Conservation (phyloP, 2,329 filamentous ascomycete genomes). For the Trichoderma semiorbis region DNA sequence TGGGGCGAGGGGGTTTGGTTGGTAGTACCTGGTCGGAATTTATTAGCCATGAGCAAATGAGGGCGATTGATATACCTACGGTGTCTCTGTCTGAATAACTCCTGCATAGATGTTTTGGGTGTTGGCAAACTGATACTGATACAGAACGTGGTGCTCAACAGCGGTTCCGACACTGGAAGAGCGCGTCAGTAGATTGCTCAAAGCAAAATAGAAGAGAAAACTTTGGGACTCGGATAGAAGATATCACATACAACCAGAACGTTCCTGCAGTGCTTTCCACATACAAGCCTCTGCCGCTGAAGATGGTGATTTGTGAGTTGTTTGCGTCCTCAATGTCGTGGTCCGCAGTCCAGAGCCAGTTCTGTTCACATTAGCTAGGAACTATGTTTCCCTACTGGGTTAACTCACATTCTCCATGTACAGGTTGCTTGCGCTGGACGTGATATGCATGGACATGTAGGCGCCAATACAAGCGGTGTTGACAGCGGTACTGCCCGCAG, state of each 20-base stretch:
- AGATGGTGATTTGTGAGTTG: slow-evolving; percentile 32
- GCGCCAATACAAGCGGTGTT: background rate
- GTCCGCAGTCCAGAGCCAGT: slow-evolving; percentile 6
- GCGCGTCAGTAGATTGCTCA: background rate
- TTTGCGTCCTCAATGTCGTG: slow-evolving; percentile 7
- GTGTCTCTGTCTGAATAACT: slow-evolving; percentile 60
- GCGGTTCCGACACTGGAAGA: slow-evolving; percentile 25
- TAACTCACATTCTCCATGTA: background rate
- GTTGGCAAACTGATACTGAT: slow-evolving; percentile 46
- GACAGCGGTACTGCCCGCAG: background rate
- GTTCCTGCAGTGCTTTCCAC: slow-evolving; percentile 24
- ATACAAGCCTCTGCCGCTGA: slow-evolving; percentile 35
- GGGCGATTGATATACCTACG: background rate
- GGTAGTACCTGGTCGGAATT: slow-evolving; percentile 38
- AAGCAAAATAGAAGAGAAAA: background rate
- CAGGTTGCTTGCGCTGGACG: slow-evolving; percentile 1
- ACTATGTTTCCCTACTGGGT: background rate
- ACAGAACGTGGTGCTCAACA: slow-evolving; percentile 47
- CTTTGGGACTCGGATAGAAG: background rate
- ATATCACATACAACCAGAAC: slow-evolving; percentile 2
- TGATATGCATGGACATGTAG: slow-evolving; percentile 8
- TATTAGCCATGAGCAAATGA: background rate
- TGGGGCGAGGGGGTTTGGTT: slow-evolving; percentile 24
- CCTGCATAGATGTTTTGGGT: slow-evolving; percentile 53
- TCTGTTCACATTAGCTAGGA: background rate